Evolutionary conservation across 306 rosid genomes (phyloP), one percentile per base, ranked within the genome.

Genomic region (Boehmeria nivea): DNA sequence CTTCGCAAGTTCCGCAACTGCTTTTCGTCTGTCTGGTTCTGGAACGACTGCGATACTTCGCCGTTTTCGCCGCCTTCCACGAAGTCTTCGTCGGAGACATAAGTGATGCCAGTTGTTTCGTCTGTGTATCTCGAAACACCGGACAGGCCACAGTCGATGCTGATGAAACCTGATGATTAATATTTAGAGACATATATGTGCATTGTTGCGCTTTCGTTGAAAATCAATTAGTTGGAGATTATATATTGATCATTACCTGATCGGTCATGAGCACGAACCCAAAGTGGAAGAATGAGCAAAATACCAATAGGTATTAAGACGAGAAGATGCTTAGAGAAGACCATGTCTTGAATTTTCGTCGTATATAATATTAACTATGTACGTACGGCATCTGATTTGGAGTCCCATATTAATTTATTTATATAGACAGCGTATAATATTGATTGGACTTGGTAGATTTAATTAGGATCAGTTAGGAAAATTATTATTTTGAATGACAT

Each of bases 141-240:
- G 13, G 28, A 36, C 6, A 40, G 15, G 3, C 74, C 74, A n/a
- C 74, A 69, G 37, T 69, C 74, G 20, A 69, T 61, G 50, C 74
- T 69, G 26, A 69, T 62, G 69, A 61, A 61, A 17, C 74, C 74
- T 69, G 58, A 46, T 26, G n/a, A 11, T 10, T 0, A 11, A 8
- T 40, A 40, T n/a, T 11, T 11, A 40, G 16, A 4, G 0, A n/a
- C 0, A 40, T n/a, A n/a, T n/a, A n/a, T n/a, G n/a, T n/a, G n/a
- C n/a, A n/a, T n/a, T n/a, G n/a, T n/a, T n/a, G n/a, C n/a, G n/a
- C n/a, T n/a, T n/a, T n/a, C n/a, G n/a, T n/a, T n/a, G n/a, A n/a
- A n/a, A n/a, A n/a, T n/a, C n/a, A n/a, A n/a, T n/a, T 31, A 2
- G 9, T 31, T 1, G 9, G 36, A 31, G 36, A 31, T 31, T 31